These are phyloP conservation scores for Euphorbia corollata DNA, from an alignment of 441 rosid species.

Conservation along the genomic window DNA sequence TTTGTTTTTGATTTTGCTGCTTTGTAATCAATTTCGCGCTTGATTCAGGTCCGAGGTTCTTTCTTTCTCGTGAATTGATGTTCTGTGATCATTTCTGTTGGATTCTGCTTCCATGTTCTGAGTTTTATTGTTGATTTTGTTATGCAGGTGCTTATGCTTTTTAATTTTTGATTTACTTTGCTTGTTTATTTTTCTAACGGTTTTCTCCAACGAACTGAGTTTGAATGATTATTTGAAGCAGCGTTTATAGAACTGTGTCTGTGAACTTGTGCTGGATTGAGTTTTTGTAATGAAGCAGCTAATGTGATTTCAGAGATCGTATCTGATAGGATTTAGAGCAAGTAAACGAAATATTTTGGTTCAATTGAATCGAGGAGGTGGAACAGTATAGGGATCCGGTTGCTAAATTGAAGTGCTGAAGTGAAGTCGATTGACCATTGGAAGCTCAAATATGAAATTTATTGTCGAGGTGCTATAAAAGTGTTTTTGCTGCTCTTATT, in stretches of 20 bases:
- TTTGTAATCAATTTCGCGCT: conserved; percentile 3
- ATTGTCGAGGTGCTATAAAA: background rate
- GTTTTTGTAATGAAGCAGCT: conserved; percentile 13
- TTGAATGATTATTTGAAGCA: conserved; percentile 24
- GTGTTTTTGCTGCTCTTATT: conserved; percentile 4
- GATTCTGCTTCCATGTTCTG: conserved; percentile 15
- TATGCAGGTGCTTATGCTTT: background rate
- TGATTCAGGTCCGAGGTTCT: conserved; percentile 16
- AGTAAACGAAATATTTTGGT: background rate
- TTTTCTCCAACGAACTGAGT: conserved; percentile 32
- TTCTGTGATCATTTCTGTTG: background rate
- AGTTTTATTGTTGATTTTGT: conserved; percentile 15
- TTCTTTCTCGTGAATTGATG: background rate
- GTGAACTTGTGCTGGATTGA: conserved; percentile 1
- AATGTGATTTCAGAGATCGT: conserved; percentile 13
- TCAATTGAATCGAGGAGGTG: background rate
- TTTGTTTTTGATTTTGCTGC: background rate
- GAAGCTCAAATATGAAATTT: background rate
- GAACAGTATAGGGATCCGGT: background rate
- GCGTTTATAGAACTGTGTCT: conserved; percentile 17
- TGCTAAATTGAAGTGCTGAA: background rate
- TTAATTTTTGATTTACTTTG: background rate
- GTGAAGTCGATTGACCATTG: conserved; percentile 4
- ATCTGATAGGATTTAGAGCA: background rate
- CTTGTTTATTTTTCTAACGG: conserved; percentile 3